phyloP scores from a whole-genome alignment of 306 rosid species.

The Carpinus viminea region DNA sequence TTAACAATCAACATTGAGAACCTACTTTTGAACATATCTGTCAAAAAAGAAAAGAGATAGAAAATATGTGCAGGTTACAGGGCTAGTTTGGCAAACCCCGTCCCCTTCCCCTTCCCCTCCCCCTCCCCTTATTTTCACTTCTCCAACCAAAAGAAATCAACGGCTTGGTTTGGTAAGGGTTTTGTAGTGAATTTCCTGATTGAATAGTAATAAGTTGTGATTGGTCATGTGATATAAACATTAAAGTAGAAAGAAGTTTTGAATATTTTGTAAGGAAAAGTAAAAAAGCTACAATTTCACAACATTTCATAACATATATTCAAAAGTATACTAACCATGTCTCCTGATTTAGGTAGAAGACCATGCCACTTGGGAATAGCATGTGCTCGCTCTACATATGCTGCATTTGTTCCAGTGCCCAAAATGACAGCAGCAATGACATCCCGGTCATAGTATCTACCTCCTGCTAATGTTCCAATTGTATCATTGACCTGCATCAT shows the following conservation, averaged over 20 bases:
- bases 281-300: background rate
- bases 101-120: no score
- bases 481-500: conserved; percentile 88
- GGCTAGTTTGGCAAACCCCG: no score
- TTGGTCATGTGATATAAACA: no score
- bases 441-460: conserved; percentile 67
- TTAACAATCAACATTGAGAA: background rate
- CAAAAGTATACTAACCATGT: conserved; percentile 62
- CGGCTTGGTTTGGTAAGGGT: no score
- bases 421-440: conserved; percentile 89
- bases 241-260: no score
- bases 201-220: no score
- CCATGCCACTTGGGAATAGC: conserved; percentile 98
- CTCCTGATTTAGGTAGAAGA: conserved; percentile 79
- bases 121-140: no score
- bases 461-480: conserved; percentile 92
- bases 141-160: no score
- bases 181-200: no score
- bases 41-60: background rate
- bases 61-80: background rate
- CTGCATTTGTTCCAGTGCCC: conserved; percentile 99
- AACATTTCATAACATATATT: conserved; percentile 9
- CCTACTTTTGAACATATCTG: background rate
- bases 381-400: conserved; percentile 78
- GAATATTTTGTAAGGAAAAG: no score